Percentiles rank a stretch among this genome's conserved stretches.
phyloP scores from a whole-genome alignment of 179 eudicot species.

The Gypsophila paniculata region DNA sequence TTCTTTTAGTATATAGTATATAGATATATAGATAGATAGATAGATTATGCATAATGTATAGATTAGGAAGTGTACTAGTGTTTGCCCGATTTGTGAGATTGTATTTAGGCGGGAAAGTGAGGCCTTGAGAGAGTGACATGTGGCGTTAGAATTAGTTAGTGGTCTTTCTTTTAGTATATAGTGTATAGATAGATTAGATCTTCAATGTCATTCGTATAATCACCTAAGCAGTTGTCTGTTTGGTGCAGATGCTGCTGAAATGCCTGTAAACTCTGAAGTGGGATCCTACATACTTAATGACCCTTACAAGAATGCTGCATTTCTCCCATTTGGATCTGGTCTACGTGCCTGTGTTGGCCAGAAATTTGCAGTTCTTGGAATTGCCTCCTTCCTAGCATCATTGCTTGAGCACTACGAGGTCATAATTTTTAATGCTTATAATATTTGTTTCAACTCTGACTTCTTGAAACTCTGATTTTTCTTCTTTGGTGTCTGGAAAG shows the following conservation, averaged over 20 bases:
- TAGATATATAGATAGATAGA: too few relatives aligned
- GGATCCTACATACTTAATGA: constrained; percentile 30
- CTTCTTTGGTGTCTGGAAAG: too few relatives aligned
- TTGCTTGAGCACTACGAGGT: constrained; percentile 48
- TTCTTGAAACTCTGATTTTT: neutral
- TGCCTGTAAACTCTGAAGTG: constrained; percentile 23
- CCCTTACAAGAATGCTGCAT: constrained; percentile 37
- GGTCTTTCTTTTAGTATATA: too few relatives aligned
- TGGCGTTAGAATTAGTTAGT: too few relatives aligned
- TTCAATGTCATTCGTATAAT: neutral
- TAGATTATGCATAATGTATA: too few relatives aligned
- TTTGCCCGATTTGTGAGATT: too few relatives aligned
- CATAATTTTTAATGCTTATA: constrained; percentile 10
- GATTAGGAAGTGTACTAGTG: too few relatives aligned
- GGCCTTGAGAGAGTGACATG: too few relatives aligned
- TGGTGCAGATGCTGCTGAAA: constrained; percentile 23
- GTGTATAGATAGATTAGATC: too few relatives aligned
- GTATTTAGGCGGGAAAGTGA: too few relatives aligned
- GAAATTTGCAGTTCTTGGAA: constrained; percentile 39
- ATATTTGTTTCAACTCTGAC: neutral
- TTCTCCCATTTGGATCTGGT: constrained; percentile 55
- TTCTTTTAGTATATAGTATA: too few relatives aligned
- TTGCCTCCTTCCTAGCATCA: constrained; percentile 50
- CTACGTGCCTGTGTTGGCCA: constrained; percentile 52
- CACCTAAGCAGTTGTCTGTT: neutral